Base-by-base conservation (phyloP, 495 filamentous ascomycete genomes). In the Melanomma pulvis-pyrius region DNA sequence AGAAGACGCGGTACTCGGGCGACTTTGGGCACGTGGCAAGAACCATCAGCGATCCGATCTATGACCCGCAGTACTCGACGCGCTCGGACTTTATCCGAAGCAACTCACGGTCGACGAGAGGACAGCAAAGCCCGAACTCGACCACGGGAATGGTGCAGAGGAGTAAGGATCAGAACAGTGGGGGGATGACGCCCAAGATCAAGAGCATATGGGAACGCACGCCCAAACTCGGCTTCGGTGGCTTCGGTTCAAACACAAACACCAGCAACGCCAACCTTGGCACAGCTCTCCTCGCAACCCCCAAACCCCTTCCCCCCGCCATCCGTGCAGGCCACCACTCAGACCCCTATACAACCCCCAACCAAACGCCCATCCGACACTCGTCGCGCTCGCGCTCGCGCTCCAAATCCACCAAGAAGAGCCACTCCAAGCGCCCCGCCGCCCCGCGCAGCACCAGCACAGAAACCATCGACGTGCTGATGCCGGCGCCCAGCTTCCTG, bases 11-110 rank as follows among this genome's bases (percentile, higher is more conserved):
- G 32, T 73, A 74, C 60, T 74, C 71, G 21, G 79, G 80, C n/a
- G 74, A 75, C 36, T 73, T 74, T 60, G 80, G 79, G 1, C 76
- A 79, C 30, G 73, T 82, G 28, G 61, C 80, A 28, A 75, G 82
- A 51, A 83, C 72, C 39, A 73, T 89, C 51, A 85, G 82, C 15
- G 79, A 83, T 39, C 86, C 86, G 6, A 87, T 86, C 52, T 74
- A 76, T 56, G 61, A 81, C 58, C 79, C 80, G 17, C 39, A 69
- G 15, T 76, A 75, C 58, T 80, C 77, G 47, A 80, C 80, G 71
- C 82, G 86, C 34, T 84, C 83, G 12, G 86, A 89, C 71, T 86
- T 87, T 70, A 80, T 87, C 25, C 79, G 84, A 11, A 75, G 63
- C 9, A 54, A 54, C 21, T 60, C 54, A 22, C 44, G 48, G 2